Percentiles rank a stretch among this genome's conserved stretches.
These are phyloP conservation scores for Blastocystis sp. DNA, from an alignment of 352 stramenopile species.

Conservation along the genomic window DNA sequence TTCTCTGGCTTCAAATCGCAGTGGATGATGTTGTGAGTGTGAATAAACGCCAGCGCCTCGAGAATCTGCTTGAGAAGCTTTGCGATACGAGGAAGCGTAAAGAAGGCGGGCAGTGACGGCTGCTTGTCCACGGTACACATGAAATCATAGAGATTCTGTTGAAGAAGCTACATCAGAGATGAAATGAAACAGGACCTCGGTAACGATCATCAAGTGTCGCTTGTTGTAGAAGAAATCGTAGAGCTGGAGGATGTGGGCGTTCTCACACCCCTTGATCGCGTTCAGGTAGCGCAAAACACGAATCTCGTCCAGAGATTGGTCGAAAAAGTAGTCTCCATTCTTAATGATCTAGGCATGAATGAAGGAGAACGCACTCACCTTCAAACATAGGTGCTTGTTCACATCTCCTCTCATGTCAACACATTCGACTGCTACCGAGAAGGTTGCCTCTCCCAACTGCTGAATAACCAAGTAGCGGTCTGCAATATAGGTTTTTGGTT, in stretches of 20 bases:
- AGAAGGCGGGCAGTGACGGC: constrained; percentile 68
- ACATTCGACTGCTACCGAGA: constrained; percentile 36
- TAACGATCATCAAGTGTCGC: constrained; percentile 81
- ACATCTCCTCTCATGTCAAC: constrained; percentile 14
- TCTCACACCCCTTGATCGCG: constrained; percentile 67
- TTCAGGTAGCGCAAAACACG: constrained; percentile 73
- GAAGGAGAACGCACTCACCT: constrained; percentile 65
- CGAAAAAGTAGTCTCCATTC: constrained; percentile 98
- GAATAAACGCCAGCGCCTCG: constrained; percentile 73
- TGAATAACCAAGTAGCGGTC: constrained; percentile 30
- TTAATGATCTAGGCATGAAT: constrained; percentile 72
- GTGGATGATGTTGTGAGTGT: constrained; percentile 79
- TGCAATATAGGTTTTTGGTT: constrained; percentile 1
- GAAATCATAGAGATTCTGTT: constrained; percentile 95
- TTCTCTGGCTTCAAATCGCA: constrained; percentile 95
- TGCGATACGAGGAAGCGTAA: constrained; percentile 79
- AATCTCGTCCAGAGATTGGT: constrained; percentile 84
- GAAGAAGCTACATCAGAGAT: constrained; percentile 65
- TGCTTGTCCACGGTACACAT: constrained; percentile 64
- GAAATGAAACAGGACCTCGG: constrained; percentile 69
- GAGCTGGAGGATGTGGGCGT: constrained; percentile 77
- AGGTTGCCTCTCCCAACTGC: constrained; percentile 13
- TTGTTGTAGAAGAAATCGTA: constrained; percentile 82
- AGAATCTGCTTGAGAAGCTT: constrained; percentile 72
- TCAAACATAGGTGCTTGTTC: constrained; percentile 74